A percentile compares a stretch with the other conserved stretches of the same genome.
phyloP scores from a whole-genome alignment of 169 alveolate genomes.

The Amoebophrya sp. region DNA sequence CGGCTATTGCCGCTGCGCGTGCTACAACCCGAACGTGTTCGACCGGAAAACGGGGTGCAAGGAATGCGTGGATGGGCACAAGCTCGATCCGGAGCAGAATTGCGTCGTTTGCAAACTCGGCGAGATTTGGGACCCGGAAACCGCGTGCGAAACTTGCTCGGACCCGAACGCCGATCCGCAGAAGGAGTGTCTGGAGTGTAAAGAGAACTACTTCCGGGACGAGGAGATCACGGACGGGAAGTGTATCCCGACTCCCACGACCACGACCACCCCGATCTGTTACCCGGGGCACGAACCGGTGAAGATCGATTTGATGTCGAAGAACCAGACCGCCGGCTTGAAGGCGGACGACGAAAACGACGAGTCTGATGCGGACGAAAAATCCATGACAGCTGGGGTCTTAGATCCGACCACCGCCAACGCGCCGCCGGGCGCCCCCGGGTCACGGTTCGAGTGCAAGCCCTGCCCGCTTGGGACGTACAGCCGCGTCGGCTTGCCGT shows the following conservation, averaged over 20 bases:
- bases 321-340: background rate
- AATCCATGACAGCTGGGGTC: background rate
- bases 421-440: background rate
- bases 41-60: background rate
- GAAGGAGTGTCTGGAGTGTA: background rate
- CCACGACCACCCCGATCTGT: background rate
- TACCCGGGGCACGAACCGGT: background rate
- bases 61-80: background rate
- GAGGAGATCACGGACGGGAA: background rate
- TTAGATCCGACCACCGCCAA: background rate
- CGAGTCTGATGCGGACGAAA: background rate
- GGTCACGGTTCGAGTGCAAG: background rate
- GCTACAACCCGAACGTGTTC: background rate
- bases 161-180: slow-evolving; percentile 3
- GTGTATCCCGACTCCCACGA: background rate
- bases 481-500: background rate
- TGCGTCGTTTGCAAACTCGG: background rate
- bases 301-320: background rate
- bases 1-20: background rate
- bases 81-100: background rate
- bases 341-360: background rate
- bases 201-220: background rate
- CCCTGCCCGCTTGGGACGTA: background rate
- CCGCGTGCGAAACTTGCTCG: background rate
- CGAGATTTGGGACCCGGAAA: background rate